A percentile compares a stretch with the other conserved stretches of the same genome.
phyloP scores from a whole-genome alignment of 345 rosid species.

The Syzygium aromaticum region DNA sequence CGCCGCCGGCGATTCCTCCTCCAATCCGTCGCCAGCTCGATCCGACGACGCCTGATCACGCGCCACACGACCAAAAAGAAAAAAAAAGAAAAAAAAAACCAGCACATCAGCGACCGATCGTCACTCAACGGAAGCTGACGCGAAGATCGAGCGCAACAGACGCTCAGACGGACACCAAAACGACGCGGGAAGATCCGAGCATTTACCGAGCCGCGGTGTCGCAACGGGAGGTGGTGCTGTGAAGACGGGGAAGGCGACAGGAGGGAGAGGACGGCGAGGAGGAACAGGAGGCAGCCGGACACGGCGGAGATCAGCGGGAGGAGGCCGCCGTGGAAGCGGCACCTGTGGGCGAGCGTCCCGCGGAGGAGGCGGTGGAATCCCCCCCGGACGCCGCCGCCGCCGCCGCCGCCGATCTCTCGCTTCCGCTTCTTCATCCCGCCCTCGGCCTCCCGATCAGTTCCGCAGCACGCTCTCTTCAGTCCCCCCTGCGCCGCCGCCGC shows the following conservation, averaged over 20 bases:
- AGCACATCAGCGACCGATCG: not conserved
- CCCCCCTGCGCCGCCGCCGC: not conserved
- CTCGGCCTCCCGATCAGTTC: not conserved
- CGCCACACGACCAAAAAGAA: not conserved
- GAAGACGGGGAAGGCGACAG: constrained; percentile 42
- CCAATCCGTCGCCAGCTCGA: constrained; percentile 19
- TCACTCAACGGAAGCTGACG: not conserved
- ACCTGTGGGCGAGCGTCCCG: constrained; percentile 28
- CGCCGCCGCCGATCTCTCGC: not conserved
- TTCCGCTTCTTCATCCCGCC: not conserved
- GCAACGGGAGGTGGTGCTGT: constrained; percentile 16
- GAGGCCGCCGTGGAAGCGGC: constrained; percentile 34
- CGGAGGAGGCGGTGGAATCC: constrained; percentile 9
- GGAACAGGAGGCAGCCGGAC: constrained; percentile 51
- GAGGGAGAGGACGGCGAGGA: constrained; percentile 38
- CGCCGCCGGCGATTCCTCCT: constrained; percentile 13
- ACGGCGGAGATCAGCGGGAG: constrained; percentile 50
- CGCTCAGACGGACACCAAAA: not conserved
- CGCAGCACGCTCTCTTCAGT: too few relatives aligned
- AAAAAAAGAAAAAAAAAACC: not conserved
- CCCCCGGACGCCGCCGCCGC: not conserved
- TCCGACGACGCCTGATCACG: not conserved
- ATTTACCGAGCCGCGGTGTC: constrained; percentile 11
- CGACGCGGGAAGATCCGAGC: not conserved
- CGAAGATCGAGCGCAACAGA: not conserved